Percentiles rank a stretch among this genome's conserved stretches.
phyloP scores from a whole-genome alignment of 495 filamentous ascomycete genomes.

The Lasiosphaeriaceae sp. region DNA sequence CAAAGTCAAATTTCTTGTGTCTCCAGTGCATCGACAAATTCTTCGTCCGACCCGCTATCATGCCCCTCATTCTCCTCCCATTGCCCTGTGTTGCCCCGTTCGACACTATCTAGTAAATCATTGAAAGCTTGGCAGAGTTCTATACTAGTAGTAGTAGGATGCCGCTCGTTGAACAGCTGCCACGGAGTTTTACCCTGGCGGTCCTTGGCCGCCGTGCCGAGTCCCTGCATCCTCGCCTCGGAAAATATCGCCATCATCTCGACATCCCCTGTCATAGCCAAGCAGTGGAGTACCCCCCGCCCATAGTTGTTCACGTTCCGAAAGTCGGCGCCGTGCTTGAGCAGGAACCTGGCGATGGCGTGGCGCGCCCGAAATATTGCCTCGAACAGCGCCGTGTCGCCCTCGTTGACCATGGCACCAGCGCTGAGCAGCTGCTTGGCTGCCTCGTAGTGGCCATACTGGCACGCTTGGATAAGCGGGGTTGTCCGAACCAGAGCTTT shows the following conservation, averaged over 20 bases:
- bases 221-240: neutral
- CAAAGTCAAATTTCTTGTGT: neutral
- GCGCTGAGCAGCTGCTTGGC: neutral
- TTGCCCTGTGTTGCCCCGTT: neutral
- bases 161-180: neutral
- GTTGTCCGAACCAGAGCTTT: neutral
- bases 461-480: neutral
- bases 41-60: neutral
- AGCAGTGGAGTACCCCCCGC: neutral
- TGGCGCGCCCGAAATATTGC: neutral
- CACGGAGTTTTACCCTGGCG: neutral
- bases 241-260: neutral
- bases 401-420: neutral
- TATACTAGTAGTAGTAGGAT: conserved; percentile 3
- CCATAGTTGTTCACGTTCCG: conserved; percentile 2
- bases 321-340: neutral
- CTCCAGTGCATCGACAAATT: neutral
- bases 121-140: conserved; percentile 3
- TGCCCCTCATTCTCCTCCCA: neutral
- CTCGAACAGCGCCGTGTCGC: neutral
- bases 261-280: neutral
- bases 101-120: conserved; percentile 2
- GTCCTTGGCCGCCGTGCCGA: neutral
- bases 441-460: neutral
- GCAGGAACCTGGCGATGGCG: neutral